These are phyloP conservation scores for Canariomyces notabilis DNA, from an alignment of 2,329 filamentous ascomycete species.

Conservation along the genomic window DNA sequence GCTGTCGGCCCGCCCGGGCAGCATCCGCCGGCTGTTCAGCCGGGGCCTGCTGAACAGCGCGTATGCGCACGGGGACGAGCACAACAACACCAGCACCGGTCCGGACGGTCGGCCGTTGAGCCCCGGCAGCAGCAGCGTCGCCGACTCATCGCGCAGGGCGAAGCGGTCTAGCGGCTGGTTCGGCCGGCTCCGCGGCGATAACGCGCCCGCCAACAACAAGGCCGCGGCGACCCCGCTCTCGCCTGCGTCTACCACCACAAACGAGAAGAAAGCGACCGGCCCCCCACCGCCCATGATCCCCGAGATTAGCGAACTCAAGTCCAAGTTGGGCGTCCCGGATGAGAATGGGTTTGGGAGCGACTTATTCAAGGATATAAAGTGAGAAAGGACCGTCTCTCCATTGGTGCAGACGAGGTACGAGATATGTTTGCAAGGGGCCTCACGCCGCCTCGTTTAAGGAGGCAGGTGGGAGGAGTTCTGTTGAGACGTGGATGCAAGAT, in stretches of 20 bases:
- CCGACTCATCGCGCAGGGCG: slow-evolving; percentile 50
- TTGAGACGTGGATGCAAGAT: slow-evolving; percentile 28
- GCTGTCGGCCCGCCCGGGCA: slow-evolving; percentile 47
- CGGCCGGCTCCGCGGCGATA: slow-evolving; percentile 43
- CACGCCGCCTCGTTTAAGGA: neutral
- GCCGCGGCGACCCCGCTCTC: slow-evolving; percentile 31
- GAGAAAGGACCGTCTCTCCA: slow-evolving; percentile 21
- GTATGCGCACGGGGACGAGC: slow-evolving; percentile 46
- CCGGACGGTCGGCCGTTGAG: slow-evolving; percentile 42
- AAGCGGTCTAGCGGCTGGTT: slow-evolving; percentile 58
- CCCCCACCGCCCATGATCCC: slow-evolving; percentile 59
- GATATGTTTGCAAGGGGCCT: neutral
- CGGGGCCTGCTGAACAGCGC: slow-evolving; percentile 50
- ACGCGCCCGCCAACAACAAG: slow-evolving; percentile 33
- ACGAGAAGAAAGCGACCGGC: slow-evolving; percentile 37
- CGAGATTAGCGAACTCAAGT: slow-evolving; percentile 49
- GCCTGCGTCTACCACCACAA: slow-evolving; percentile 13
- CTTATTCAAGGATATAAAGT: slow-evolving; percentile 57
- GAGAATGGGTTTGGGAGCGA: slow-evolving; percentile 45
- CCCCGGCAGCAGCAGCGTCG: slow-evolving; percentile 43
- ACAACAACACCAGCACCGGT: no score
- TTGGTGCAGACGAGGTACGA: slow-evolving; percentile 10
- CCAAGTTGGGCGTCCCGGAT: slow-evolving; percentile 42
- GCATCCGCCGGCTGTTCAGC: slow-evolving; percentile 54
- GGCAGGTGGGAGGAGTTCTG: slow-evolving; percentile 9